Evolutionary conservation across 257 asterid species (phyloP), one percentile per base, ranked within the genome.

Genomic region (Cynanchum wilfordii): DNA sequence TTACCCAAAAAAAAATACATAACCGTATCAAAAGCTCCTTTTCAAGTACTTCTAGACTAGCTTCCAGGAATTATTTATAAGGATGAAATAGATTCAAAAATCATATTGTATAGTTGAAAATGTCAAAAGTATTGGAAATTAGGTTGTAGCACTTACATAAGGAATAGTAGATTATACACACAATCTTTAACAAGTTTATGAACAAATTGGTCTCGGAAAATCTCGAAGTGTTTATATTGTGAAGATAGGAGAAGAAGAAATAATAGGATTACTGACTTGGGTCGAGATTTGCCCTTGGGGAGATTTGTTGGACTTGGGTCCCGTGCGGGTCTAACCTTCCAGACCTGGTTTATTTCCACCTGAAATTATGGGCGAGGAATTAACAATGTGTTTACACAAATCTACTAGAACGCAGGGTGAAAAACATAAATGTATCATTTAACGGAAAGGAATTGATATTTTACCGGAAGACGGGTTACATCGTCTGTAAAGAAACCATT

Each of bases 301-400:
- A 82, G 87, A 60, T n/a, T n/a, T n/a, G n/a, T n/a, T 85, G 77
- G 12, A 96, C 87, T 62, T 62, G 96, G 86, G 75, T 91, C 98
- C 19, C 87, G 80, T 65, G 80, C 83, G 36, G 83, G 63, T 78
- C 87, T 88, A 70, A 89, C 80, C 79, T 93, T 89, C 98, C 98
- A 94, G 47, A 97, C 96, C 82, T 91, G 95, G 65, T 91, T 93
- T 52, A 93, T 78, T 81, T 91, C 96, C 79, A 91, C 90, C 98
- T 93, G 79, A 73, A 70, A 77, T 64, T 51, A 51, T 78, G 27
- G 50, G 7, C 27, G 19, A 12, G 17, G 49, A 33, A 20, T 64
- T 38, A 64, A 64, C 69, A 15, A 2, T 64, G 50, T 19, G 25
- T 8, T 36, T 16, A 64, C 36, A 36, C 58, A 70, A 63, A 57